Percentiles rank a stretch among this genome's conserved stretches.
These are phyloP conservation scores for Erigeron canadensis DNA, from an alignment of 129 eudicot genomes.

Conservation along the genomic window DNA sequence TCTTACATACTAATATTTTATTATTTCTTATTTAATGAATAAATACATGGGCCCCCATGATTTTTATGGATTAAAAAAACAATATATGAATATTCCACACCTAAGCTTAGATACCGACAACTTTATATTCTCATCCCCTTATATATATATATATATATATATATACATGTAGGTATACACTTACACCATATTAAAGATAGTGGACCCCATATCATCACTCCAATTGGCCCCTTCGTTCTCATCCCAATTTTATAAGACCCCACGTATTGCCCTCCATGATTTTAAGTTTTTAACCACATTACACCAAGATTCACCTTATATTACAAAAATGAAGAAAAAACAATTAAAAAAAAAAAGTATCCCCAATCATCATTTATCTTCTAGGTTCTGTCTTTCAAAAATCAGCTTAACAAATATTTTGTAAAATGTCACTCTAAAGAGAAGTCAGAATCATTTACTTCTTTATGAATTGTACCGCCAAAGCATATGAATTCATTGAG, in stretches of 20 bases:
- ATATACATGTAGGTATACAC: constrained; percentile 23
- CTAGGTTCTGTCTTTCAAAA: neutral
- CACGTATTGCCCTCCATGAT: constrained; percentile 33
- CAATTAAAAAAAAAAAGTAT: neutral
- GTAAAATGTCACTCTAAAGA: neutral
- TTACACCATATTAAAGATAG: constrained; percentile 16
- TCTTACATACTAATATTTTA: too few relatives aligned
- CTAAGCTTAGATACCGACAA: too few relatives aligned
- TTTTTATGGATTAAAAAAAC: too few relatives aligned
- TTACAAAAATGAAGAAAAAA: neutral
- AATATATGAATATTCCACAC: too few relatives aligned
- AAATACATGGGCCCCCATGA: too few relatives aligned
- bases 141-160: neutral
- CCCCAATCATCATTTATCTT: neutral
- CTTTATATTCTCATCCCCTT: too few relatives aligned
- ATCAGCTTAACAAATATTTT: neutral
- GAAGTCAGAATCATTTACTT: neutral
- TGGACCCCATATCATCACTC: constrained; percentile 29
- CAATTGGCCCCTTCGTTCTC: constrained; percentile 27
- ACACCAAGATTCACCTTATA: constrained; percentile 2
- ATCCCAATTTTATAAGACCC: constrained; percentile 30
- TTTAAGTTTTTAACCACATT: constrained; percentile 28
- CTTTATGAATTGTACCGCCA: neutral
- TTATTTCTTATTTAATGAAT: too few relatives aligned
- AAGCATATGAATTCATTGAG: neutral